Evolutionary conservation across 768 basidiomycete species (phyloP).

Genomic region (Trametes villosa): DNA sequence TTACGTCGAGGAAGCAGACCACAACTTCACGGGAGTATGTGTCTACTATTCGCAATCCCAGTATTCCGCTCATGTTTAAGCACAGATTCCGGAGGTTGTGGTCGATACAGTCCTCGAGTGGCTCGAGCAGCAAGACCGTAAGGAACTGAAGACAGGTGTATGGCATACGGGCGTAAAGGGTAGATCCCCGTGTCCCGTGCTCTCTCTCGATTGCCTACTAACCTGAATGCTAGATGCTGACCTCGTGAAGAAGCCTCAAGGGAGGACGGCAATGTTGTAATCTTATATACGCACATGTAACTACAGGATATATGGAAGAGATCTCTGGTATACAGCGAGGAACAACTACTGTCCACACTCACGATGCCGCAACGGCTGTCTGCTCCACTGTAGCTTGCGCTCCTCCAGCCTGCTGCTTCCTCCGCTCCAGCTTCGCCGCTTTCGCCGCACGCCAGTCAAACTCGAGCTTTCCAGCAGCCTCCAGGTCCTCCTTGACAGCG

Average conservation of each 20-base stretch:
- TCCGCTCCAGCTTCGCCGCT: slow-evolving; percentile 20
- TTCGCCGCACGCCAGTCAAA: slow-evolving; percentile 27
- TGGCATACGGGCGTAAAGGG: slow-evolving; percentile 61
- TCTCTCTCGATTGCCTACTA: too few relatives aligned
- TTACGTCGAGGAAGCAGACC: slow-evolving; percentile 54
- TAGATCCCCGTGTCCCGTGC: too few relatives aligned
- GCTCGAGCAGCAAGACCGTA: slow-evolving; percentile 54
- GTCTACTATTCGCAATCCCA: too few relatives aligned
- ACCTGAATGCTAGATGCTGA: background rate
- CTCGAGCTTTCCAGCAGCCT: slow-evolving; percentile 22
- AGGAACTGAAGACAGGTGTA: slow-evolving; percentile 60
- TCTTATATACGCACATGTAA: too few relatives aligned
- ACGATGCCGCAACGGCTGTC: background rate
- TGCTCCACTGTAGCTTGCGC: background rate
- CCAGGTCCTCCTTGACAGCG: slow-evolving; percentile 27
- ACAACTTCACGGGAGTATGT: slow-evolving; percentile 1
- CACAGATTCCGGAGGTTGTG: slow-evolving; percentile 64
- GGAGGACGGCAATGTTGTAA: too few relatives aligned
- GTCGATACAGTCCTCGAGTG: slow-evolving; percentile 71
- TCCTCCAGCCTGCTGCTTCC: background rate
- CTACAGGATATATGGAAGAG: too few relatives aligned
- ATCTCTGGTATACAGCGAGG: too few relatives aligned
- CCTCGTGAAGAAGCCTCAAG: too few relatives aligned
- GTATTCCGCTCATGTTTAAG: too few relatives aligned
- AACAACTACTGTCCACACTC: background rate